Conservation (phyloP, 192 early-diverging fungal genomes). For the Chytriomyces sp. region DNA sequence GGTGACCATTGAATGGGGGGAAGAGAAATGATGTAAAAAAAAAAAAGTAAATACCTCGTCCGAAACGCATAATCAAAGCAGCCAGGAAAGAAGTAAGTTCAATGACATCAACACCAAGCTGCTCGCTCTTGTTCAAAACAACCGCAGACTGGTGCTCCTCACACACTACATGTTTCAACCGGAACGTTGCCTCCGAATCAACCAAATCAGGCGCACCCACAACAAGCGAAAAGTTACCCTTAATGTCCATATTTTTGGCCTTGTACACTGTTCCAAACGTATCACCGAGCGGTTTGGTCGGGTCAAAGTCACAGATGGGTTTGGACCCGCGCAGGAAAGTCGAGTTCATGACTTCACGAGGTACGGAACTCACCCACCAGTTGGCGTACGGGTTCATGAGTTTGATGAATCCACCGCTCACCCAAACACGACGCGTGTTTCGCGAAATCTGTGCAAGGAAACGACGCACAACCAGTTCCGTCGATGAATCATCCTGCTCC, state of each 20-base stretch:
- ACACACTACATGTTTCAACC: not conserved
- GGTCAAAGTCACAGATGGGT: conserved; percentile 4
- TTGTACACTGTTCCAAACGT: not conserved
- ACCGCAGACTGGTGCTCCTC: not conserved
- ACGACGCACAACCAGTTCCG: not conserved
- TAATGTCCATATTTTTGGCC: not conserved
- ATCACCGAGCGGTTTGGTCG: conserved; percentile 2
- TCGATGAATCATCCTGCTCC: not conserved
- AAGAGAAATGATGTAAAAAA: too few species aligned
- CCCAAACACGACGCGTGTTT: conserved; percentile 12
- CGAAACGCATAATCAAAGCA: not conserved
- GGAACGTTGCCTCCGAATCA: not conserved
- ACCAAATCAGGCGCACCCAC: not conserved
- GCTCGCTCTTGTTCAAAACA: not conserved
- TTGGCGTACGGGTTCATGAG: not conserved
- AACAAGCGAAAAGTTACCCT: conserved; percentile 4
- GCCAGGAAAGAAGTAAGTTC: not conserved
- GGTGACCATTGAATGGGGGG: too few species aligned
- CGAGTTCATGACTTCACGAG: not conserved
- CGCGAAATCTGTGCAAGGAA: not conserved
- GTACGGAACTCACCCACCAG: conserved; percentile 14
- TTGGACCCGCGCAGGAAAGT: conserved; percentile 7
- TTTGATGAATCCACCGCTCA: conserved; percentile 17
- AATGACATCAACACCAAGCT: not conserved
- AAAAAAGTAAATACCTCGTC: not conserved